A percentile compares a stretch with the other conserved stretches of the same genome.
Conservation (phyloP, 768 basidiomycete genomes). For the Boletus insuetus region DNA sequence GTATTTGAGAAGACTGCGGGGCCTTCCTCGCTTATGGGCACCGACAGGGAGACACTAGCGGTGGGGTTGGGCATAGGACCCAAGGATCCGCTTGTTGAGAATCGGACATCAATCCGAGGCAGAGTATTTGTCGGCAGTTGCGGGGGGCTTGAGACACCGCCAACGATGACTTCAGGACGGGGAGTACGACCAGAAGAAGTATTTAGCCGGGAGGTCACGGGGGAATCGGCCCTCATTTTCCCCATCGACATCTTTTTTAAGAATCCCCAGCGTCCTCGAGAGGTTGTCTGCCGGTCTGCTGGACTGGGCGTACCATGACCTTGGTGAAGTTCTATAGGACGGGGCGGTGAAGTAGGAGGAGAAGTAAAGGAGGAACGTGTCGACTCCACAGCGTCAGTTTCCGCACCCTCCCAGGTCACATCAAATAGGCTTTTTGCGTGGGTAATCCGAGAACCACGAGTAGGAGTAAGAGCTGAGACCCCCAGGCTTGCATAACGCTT, state of each 20-base stretch:
- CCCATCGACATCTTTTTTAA: conserved; percentile 99
- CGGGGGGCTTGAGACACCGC: conserved; percentile 24
- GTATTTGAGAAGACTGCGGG: background rate
- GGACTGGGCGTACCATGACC: conserved; percentile 18
- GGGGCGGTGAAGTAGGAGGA: conserved; percentile 30
- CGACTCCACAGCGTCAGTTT: conserved; percentile 9
- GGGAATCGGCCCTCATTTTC: conserved; percentile 71
- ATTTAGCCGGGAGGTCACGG: conserved; percentile 38
- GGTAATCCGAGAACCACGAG: conserved; percentile 36
- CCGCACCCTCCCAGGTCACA: conserved; percentile 37
- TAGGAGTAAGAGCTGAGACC: conserved; percentile 36
- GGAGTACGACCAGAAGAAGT: conserved; percentile 27
- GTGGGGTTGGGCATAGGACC: conserved; percentile 44
- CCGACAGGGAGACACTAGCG: conserved; percentile 29
- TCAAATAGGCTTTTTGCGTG: conserved; percentile 51
- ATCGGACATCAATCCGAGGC: conserved; percentile 67
- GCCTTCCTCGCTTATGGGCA: conserved; percentile 24
- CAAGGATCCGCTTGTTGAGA: conserved; percentile 67
- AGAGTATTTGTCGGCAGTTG: conserved; percentile 38
- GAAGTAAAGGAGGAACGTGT: conserved; percentile 24
- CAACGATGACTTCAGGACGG: conserved; percentile 16
- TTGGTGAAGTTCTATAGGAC: conserved; percentile 12
- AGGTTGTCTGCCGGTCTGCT: conserved; percentile 21
- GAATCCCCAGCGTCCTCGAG: conserved; percentile 84
- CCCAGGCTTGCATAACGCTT: conserved; percentile 73